A percentile compares a stretch with the other conserved stretches of the same genome.
Conservation (phyloP, 1,139 yeast genomes). For the Debaryomyces psychrophilus region DNA sequence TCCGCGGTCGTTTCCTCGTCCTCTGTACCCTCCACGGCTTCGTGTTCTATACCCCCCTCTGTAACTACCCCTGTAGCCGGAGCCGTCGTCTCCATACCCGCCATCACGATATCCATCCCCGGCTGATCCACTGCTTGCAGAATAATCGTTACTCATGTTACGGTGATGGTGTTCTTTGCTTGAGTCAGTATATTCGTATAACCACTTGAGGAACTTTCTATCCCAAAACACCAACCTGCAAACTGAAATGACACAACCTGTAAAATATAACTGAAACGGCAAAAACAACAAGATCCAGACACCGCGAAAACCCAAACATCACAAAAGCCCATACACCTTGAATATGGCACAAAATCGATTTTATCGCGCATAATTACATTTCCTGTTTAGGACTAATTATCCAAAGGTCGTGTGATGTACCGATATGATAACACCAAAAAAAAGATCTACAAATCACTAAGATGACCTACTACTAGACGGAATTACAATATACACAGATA, state of each 20-base stretch:
- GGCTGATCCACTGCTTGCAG: conserved; percentile 3
- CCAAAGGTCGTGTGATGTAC: neutral
- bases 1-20: conserved; percentile 11
- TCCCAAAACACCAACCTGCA: neutral
- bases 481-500: neutral
- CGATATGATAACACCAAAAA: neutral
- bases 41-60: conserved; percentile 19
- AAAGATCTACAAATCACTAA: neutral
- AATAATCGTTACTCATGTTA: conserved; percentile 10
- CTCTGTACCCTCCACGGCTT: conserved; percentile 17
- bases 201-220: neutral
- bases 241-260: no score
- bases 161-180: neutral
- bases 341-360: neutral
- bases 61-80: conserved; percentile 9
- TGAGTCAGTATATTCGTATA: neutral
- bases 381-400: neutral
- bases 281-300: neutral
- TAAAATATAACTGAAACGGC: neutral
- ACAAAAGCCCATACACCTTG: neutral
- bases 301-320: neutral
- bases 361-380: conserved; percentile 2
- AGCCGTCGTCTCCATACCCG: conserved; percentile 12
- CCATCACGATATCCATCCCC: conserved; percentile 8
- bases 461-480: neutral